These are phyloP conservation scores for Beauveria sp. DNA, from an alignment of 2,329 filamentous ascomycete species.

Conservation along the genomic window DNA sequence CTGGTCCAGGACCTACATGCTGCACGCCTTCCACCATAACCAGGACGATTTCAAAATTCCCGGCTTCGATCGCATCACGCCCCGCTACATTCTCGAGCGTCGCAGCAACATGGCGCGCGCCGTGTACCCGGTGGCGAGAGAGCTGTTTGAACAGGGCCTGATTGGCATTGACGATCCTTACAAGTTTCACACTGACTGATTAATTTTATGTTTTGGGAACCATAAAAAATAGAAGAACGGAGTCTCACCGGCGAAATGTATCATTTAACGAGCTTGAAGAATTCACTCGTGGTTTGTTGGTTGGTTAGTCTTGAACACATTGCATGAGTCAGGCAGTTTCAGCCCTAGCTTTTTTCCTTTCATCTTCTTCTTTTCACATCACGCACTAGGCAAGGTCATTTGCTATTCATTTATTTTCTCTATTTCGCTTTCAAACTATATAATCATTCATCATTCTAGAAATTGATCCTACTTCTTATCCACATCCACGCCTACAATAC, in stretches of 20 bases:
- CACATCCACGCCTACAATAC: constrained; percentile 57
- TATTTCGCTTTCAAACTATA: neutral
- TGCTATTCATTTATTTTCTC: neutral
- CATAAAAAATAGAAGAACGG: neutral
- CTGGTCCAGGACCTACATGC: constrained; percentile 13
- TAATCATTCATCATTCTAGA: neutral
- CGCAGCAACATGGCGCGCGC: constrained; percentile 15
- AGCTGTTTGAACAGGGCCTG: constrained; percentile 14
- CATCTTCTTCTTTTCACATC: neutral
- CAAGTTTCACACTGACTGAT: neutral
- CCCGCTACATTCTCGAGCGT: constrained; percentile 14
- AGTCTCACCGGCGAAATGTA: neutral
- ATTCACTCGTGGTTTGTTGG: neutral
- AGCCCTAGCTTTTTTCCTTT: neutral
- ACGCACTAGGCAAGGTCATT: neutral
- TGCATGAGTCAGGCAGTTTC: neutral
- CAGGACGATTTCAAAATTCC: neutral
- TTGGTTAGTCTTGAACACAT: neutral
- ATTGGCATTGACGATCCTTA: constrained; percentile 13
- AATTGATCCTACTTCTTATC: constrained; percentile 25
- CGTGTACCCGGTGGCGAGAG: constrained; percentile 13
- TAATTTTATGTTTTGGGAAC: neutral
- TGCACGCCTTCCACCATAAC: constrained; percentile 14
- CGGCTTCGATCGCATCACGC: constrained; percentile 11
- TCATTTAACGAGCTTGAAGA: neutral